Conservation (phyloP, 1,139 yeast genomes). For the Suhomyces choctaworum region DNA sequence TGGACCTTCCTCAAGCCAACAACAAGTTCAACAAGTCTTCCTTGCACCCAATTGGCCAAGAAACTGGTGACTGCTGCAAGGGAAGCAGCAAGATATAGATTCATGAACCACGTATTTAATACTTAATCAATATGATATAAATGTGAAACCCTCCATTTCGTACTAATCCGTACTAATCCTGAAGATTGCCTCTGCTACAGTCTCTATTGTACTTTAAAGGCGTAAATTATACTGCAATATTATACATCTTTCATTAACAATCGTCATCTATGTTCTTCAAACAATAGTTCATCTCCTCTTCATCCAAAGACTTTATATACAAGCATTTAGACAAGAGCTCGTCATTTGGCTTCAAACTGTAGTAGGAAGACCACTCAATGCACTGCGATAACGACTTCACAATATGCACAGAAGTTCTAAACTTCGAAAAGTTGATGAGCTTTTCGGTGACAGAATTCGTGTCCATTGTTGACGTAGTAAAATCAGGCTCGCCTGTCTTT, state of each 20-base stretch:
- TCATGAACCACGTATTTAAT: conserved; percentile 2
- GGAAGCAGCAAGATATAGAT: conserved; percentile 36
- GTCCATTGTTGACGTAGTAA: conserved; percentile 16
- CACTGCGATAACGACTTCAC: conserved; percentile 79
- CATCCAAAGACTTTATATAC: conserved; percentile 74
- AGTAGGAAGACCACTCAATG: conserved; percentile 80
- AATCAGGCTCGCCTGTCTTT: conserved; percentile 12
- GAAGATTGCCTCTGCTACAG: too few species aligned
- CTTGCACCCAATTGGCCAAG: conserved; percentile 27
- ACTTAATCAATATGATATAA: too few species aligned
- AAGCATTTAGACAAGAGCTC: conserved; percentile 80
- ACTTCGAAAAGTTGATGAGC: conserved; percentile 74
- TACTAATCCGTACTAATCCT: too few species aligned
- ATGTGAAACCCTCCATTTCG: too few species aligned
- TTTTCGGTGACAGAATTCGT: conserved; percentile 32
- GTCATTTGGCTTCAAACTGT: conserved; percentile 48
- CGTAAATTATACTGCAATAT: too few species aligned
- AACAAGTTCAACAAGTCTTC: conserved; percentile 74
- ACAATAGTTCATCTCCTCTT: conserved; percentile 66
- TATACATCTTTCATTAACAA: too few species aligned
- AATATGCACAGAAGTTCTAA: conserved; percentile 73
- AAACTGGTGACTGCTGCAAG: conserved; percentile 40
- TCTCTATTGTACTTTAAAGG: too few species aligned
- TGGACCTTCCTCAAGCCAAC: conserved; percentile 75
- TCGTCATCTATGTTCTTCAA: conserved; percentile 12